Percentiles rank a stretch among this genome's conserved stretches.
Evolutionary conservation across 495 filamentous ascomycete species (phyloP).

Genomic region (Trypethelium eluteriae): DNA sequence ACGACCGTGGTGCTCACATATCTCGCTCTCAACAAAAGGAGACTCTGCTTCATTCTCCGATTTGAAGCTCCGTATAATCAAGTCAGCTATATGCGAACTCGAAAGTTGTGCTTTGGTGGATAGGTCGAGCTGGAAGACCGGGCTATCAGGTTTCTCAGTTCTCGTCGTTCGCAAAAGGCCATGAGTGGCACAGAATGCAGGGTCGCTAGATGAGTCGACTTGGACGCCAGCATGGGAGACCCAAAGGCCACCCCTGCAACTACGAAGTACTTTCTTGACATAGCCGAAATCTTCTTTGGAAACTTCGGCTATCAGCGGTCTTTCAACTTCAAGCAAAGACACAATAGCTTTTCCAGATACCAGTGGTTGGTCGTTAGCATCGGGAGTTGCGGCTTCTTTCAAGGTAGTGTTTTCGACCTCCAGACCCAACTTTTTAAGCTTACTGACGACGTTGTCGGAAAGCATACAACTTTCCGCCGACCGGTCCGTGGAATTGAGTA

Average conservation of each 20-base stretch:
- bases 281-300: constrained; percentile 5
- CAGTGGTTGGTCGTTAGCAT: not conserved
- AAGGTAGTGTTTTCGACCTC: constrained; percentile 7
- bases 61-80: constrained; percentile 8
- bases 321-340: constrained; percentile 12
- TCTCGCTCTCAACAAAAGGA: constrained; percentile 6
- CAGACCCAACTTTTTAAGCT: constrained; percentile 5
- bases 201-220: constrained; percentile 1
- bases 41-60: constrained; percentile 6
- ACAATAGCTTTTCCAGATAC: constrained; percentile 9
- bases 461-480: constrained; percentile 2
- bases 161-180: constrained; percentile 2
- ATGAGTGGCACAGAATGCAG: constrained; percentile 4
- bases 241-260: constrained; percentile 13
- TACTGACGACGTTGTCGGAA: constrained; percentile 9
- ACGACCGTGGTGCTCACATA: constrained; percentile 2
- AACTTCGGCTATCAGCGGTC: constrained; percentile 11
- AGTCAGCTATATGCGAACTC: constrained; percentile 8
- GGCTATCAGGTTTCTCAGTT: constrained; percentile 9
- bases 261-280: constrained; percentile 8
- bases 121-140: constrained; percentile 8
- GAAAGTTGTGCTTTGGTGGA: constrained; percentile 1
- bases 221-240: constrained; percentile 9
- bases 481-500: not conserved
- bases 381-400: constrained; percentile 8